Evolutionary conservation across 202 grass and related monocot species (phyloP).

Genomic region (Zoysia matrella): DNA sequence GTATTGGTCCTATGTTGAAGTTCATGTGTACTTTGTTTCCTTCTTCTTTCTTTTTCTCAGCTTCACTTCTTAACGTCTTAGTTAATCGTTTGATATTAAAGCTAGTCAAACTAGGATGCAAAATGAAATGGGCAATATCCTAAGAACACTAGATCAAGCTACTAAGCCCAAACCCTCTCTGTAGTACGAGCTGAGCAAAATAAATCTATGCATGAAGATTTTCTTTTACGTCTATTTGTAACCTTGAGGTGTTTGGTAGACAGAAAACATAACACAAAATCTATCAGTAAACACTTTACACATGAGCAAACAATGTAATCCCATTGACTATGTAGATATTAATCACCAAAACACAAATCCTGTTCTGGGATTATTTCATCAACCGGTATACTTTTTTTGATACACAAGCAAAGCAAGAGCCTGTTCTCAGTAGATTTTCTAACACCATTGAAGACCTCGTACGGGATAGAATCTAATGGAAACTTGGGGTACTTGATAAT

Average conservation of each 20-base stretch:
- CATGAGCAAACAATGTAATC: background rate
- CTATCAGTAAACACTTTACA: background rate
- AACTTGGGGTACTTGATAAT: conserved; percentile 8
- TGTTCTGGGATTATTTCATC: background rate
- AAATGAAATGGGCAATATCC: no score
- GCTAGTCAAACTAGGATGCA: background rate
- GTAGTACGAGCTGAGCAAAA: background rate
- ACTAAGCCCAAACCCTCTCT: background rate
- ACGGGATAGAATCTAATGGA: background rate
- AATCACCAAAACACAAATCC: background rate
- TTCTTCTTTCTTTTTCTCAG: background rate
- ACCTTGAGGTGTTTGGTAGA: background rate
- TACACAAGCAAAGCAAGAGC: background rate
- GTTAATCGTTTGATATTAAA: background rate
- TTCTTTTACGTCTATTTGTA: background rate
- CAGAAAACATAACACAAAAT: background rate
- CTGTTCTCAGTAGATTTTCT: background rate
- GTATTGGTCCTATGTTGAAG: conserved; percentile 13
- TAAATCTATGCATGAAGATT: background rate
- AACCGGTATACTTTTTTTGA: background rate
- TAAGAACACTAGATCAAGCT: no score
- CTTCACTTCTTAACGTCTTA: background rate
- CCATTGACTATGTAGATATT: background rate
- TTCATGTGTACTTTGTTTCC: conserved; percentile 24
- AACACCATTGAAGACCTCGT: background rate